Base-by-base conservation (phyloP, 495 filamentous ascomycete genomes). In the Endocarpon pusillum region DNA sequence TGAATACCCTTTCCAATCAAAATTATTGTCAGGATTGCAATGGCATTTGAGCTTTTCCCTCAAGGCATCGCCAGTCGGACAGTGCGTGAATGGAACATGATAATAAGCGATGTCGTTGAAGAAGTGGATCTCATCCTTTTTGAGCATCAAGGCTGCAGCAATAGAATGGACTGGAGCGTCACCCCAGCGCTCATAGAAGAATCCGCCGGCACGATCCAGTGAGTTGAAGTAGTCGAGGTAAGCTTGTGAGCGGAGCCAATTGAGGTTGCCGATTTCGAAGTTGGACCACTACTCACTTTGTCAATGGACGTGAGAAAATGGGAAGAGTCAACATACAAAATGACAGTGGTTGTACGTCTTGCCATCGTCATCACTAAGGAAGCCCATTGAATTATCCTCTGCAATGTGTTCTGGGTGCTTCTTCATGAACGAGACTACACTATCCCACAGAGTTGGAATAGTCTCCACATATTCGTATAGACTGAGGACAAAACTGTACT, bases 61-160 rank as follows among this genome's bases (percentile, higher is more conserved):
- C 21, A 66, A 66, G 54, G 89, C 61, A 55, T 96, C 84, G 17
- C 75, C 76, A 0, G 81, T 89, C 3, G 89, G 89, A 52, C 89
- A 97, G 58, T 97, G 89, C 16, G 87, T 96, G 51, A 97, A 97
- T 4, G 89, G 89, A n/a, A 93, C 80, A 48, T 97, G 89, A 57
- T 84, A 96, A 57, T 97, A 97, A 37, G 80, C 89, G 43, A 97
- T 96, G 47, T 97, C 89, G 49, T 97, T 81, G 65, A 93, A 97
- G 64, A 97, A 97, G 47, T 96, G 87, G 42, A 97, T 75, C 49
- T 97, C 69, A 36, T 91, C 79, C 60, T 93, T 94, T 47, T 75
- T 71, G 40, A 97, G 62, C 52, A 94, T 66, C 2, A 94, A 54
- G 10, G 66, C 72, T 3, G 89, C 89, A 1, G 81, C 89, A 44